phyloP scores from a whole-genome alignment of 228 moss, liverwort and hornwort species.

The Sphagnum fallax region DNA sequence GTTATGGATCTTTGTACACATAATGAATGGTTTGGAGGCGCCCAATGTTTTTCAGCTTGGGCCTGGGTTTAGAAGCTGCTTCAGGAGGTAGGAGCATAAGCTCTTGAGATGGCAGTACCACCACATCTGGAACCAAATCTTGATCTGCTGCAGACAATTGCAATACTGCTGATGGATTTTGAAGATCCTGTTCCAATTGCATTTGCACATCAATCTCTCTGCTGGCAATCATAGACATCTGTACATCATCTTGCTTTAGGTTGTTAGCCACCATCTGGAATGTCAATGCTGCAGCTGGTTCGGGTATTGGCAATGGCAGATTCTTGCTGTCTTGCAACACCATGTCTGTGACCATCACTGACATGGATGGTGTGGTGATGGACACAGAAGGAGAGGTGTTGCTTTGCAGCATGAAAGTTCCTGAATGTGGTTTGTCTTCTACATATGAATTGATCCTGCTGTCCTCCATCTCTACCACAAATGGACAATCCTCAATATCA shows the following conservation, averaged over 20 bases:
- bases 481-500: conserved; percentile 54
- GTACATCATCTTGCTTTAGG: neutral
- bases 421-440: conserved; percentile 4
- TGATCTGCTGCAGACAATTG: too few relatives aligned
- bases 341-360: neutral
- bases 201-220: neutral
- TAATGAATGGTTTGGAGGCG: conserved; percentile 80
- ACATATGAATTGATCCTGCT: conserved; percentile 8
- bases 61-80: conserved; percentile 31
- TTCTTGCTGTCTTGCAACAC: neutral
- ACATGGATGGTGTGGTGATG: neutral
- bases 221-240: neutral
- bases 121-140: neutral
- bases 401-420: neutral
- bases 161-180: neutral
- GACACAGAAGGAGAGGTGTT: neutral
- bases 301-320: neutral
- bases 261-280: neutral
- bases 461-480: conserved; percentile 16
- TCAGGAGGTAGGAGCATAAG: conserved; percentile 41
- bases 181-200: neutral
- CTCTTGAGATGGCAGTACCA: conserved; percentile 15
- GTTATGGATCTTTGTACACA: conserved; percentile 61
- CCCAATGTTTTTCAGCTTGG: conserved; percentile 60
- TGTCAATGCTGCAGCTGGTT: neutral